A percentile compares a stretch with the other conserved stretches of the same genome.
Conservation (phyloP, 257 asterid species). For the Forsythia suspensa region DNA sequence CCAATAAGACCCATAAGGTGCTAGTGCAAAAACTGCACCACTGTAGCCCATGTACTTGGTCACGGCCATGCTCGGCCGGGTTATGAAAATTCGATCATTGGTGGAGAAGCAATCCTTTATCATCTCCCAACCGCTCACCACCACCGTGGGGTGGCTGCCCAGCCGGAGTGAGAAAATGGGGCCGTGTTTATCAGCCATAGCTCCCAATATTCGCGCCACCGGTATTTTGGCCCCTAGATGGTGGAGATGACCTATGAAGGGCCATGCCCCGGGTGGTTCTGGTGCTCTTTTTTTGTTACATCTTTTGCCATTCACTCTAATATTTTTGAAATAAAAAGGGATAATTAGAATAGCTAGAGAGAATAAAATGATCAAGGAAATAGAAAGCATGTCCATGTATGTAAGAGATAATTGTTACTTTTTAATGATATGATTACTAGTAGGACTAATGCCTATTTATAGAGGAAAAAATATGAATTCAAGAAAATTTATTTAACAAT, state of each 20-base stretch:
- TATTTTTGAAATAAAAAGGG: neutral
- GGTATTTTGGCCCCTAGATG: slow-evolving; percentile 39
- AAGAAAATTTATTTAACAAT: neutral
- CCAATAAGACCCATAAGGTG: slow-evolving; percentile 64
- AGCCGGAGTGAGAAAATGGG: slow-evolving; percentile 56
- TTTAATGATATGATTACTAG: neutral
- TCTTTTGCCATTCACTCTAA: neutral
- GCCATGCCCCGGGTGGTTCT: slow-evolving; percentile 54
- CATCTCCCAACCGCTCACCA: slow-evolving; percentile 48
- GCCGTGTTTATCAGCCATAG: slow-evolving; percentile 60
- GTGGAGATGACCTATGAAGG: slow-evolving; percentile 63
- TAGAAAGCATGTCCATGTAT: slow-evolving; percentile 21
- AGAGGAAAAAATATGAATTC: neutral
- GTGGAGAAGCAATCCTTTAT: slow-evolving; percentile 55
- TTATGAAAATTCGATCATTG: slow-evolving; percentile 47
- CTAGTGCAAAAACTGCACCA: slow-evolving; percentile 35
- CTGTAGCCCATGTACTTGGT: slow-evolving; percentile 41
- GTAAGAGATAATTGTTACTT: neutral
- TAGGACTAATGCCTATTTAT: neutral
- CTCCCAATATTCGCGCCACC: slow-evolving; percentile 40
- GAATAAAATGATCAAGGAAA: neutral
- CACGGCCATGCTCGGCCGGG: slow-evolving; percentile 41
- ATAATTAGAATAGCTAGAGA: slow-evolving; percentile 8
- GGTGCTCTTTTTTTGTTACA: slow-evolving; percentile 24
- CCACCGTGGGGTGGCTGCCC: slow-evolving; percentile 44